phyloP scores from a whole-genome alignment of 305 asterid species.

The Ruellia speciosa region DNA sequence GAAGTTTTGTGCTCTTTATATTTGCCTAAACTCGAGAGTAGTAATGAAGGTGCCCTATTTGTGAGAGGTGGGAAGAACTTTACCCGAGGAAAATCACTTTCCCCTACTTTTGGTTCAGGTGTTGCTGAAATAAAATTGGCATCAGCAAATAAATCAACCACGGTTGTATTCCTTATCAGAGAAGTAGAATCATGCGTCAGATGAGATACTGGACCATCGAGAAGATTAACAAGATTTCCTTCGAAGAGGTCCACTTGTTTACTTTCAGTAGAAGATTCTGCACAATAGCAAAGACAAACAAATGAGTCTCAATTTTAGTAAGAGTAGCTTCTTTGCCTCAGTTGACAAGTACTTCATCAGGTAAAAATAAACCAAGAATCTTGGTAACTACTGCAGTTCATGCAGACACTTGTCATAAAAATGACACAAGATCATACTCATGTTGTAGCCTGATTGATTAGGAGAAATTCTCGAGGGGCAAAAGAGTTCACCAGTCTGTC shows the following conservation, averaged over 20 bases:
- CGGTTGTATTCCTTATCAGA: slow-evolving; percentile 34
- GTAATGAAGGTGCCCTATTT: not conserved
- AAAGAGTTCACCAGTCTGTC: not conserved
- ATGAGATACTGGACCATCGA: slow-evolving; percentile 52
- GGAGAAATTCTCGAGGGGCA: too few species aligned
- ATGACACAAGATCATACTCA: too few species aligned
- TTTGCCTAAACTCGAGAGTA: slow-evolving; percentile 13
- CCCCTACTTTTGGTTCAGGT: slow-evolving; percentile 32
- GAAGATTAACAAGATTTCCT: slow-evolving; percentile 53
- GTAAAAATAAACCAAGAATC: too few species aligned
- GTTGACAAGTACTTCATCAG: slow-evolving; percentile 2
- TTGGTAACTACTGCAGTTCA: slow-evolving; percentile 12
- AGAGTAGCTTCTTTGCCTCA: slow-evolving; percentile 7
- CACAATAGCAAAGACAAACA: slow-evolving; percentile 22
- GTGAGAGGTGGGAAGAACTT: slow-evolving; percentile 12
- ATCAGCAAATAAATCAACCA: slow-evolving; percentile 84
- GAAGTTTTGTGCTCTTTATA: not conserved
- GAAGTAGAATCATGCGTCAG: slow-evolving; percentile 32
- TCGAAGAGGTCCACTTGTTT: slow-evolving; percentile 70
- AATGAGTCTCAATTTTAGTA: slow-evolving; percentile 2
- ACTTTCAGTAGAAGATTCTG: slow-evolving; percentile 64
- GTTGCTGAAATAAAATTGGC: slow-evolving; percentile 68
- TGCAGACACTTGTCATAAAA: slow-evolving; percentile 12
- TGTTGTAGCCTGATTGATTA: too few species aligned
- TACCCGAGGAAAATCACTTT: slow-evolving; percentile 46